Percentiles rank a stretch among this genome's conserved stretches.
phyloP scores from a whole-genome alignment of 164 flowering plant genomes.

The Vitis cinerea region DNA sequence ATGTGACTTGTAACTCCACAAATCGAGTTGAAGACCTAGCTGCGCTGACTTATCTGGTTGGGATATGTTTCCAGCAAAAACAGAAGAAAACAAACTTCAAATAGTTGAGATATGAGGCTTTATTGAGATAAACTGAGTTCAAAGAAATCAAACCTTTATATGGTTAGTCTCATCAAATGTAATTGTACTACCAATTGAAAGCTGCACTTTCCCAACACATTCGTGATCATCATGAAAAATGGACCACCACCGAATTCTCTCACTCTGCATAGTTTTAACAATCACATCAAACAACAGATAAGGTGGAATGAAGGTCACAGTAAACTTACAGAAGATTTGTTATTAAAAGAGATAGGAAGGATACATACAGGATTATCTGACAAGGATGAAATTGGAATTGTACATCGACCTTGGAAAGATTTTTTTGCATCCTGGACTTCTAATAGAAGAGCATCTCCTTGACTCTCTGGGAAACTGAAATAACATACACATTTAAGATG shows the following conservation, averaged over 20 bases:
- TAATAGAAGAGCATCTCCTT: constrained; percentile 72
- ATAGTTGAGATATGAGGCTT: neutral
- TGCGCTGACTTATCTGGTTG: neutral
- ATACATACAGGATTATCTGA: constrained; percentile 63
- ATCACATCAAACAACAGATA: neutral
- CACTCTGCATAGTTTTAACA: constrained; percentile 47
- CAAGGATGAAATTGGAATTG: constrained; percentile 69
- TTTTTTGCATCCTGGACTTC: constrained; percentile 65
- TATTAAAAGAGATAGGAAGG: constrained; percentile 6
- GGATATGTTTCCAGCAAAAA: neutral
- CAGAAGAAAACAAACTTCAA: neutral
- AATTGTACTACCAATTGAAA: constrained; percentile 53
- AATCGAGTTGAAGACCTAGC: neutral
- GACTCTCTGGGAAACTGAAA: constrained; percentile 82
- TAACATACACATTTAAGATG: neutral
- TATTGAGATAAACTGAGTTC: neutral
- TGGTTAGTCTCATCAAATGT: constrained; percentile 55
- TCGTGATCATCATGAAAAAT: constrained; percentile 75
- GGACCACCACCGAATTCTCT: constrained; percentile 86
- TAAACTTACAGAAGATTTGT: neutral
- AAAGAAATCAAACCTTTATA: constrained; percentile 52
- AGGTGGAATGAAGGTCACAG: neutral
- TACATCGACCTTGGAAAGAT: constrained; percentile 59
- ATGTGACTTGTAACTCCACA: too few species aligned
- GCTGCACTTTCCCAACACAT: constrained; percentile 89